Percentiles rank a stretch among this genome's conserved stretches.
Evolutionary conservation across 768 basidiomycete genomes (phyloP).

Genomic region (Amanita inopinata): DNA sequence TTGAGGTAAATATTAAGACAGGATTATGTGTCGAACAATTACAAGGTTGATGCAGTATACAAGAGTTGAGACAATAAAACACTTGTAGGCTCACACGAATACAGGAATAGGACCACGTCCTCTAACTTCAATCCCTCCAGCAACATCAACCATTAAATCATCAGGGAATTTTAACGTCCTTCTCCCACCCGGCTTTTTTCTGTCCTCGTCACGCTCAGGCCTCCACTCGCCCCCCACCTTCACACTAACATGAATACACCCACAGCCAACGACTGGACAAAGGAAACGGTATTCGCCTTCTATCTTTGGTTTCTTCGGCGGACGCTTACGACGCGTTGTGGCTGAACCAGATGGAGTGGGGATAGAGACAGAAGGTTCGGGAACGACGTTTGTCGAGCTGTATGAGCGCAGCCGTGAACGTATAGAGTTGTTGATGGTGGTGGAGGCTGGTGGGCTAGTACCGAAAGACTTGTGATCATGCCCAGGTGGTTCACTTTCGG

Average conservation of each 20-base stretch:
- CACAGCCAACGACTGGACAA: constrained; percentile 58
- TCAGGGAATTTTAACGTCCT: constrained; percentile 10
- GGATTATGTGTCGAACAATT: too few species aligned
- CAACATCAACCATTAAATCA: constrained; percentile 2
- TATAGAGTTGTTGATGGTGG: constrained; percentile 14
- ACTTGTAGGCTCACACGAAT: constrained; percentile 23
- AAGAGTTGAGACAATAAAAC: background rate
- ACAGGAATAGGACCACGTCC: constrained; percentile 33
- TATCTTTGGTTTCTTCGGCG: constrained; percentile 26
- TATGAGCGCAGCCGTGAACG: constrained; percentile 11
- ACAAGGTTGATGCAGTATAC: background rate
- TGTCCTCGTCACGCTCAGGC: constrained; percentile 34
- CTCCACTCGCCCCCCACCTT: constrained; percentile 51
- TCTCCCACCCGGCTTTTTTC: constrained; percentile 8
- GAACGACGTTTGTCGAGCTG: constrained; percentile 1
- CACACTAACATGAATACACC: constrained; percentile 43
- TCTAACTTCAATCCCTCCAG: constrained; percentile 6
- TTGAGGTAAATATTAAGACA: too few species aligned
- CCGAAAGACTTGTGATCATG: background rate
- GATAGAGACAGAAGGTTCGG: constrained; percentile 7
- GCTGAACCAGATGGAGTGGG: constrained; percentile 4
- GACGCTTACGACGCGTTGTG: constrained; percentile 13
- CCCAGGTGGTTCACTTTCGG: background rate
- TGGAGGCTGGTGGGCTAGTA: constrained; percentile 6
- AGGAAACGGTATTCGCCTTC: constrained; percentile 48